Percentiles rank a stretch among this genome's conserved stretches.
Conservation (phyloP, 108 stramenopile genomes). For the Skeletonema costatum region DNA sequence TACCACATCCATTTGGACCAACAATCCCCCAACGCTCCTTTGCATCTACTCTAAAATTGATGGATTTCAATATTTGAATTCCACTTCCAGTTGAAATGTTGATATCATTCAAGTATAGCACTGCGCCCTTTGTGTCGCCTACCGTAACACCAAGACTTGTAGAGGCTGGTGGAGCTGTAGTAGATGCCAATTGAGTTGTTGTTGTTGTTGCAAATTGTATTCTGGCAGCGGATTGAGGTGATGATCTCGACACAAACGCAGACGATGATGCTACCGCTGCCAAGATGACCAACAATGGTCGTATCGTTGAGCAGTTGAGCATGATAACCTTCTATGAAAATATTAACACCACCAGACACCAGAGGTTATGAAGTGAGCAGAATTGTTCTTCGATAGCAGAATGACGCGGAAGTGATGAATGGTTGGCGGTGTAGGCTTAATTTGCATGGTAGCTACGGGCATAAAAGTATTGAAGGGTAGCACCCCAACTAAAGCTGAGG, state of each 20-base stretch:
- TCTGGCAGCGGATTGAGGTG: neutral
- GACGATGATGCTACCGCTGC: neutral
- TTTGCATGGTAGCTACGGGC: no score
- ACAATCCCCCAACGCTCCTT: conserved; percentile 78
- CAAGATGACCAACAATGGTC: neutral
- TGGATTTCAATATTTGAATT: conserved; percentile 52
- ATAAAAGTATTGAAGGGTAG: no score
- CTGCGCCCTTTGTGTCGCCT: conserved; percentile 84
- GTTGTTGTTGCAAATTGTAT: neutral
- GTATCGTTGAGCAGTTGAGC: no score
- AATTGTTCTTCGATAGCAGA: no score
- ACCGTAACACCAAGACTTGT: conserved; percentile 21
- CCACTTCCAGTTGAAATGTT: conserved; percentile 65
- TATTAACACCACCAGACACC: no score
- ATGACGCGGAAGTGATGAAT: no score
- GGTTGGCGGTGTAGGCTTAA: no score
- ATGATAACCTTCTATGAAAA: no score
- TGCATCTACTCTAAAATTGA: conserved; percentile 80
- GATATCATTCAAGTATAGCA: conserved; percentile 67
- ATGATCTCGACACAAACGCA: neutral
- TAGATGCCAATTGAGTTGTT: conserved; percentile 2
- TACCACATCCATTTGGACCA: conserved; percentile 69
- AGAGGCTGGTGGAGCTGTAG: conserved; percentile 1
- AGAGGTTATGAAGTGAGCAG: no score
- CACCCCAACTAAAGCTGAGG: no score